Percentiles rank a stretch among this genome's conserved stretches.
These are phyloP conservation scores for Thalia dealbata DNA, from an alignment of 176 grass and related monocot genomes.

Conservation along the genomic window DNA sequence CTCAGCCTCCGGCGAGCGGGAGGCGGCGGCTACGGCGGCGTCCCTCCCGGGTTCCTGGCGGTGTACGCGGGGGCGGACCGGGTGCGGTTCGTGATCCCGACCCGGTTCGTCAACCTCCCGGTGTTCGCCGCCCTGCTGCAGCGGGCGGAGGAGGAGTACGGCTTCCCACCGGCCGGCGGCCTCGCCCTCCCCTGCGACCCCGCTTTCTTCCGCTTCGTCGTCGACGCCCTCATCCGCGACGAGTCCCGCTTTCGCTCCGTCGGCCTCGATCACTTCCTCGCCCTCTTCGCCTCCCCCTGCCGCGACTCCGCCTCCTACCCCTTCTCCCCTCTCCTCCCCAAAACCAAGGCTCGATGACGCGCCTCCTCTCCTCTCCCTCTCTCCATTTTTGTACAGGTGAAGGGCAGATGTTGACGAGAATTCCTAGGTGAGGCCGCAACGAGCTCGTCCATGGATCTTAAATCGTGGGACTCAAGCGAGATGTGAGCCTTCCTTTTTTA, in stretches of 20 bases:
- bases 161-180: conserved; percentile 14
- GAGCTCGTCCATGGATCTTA: conserved; percentile 4
- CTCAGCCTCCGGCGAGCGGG: conserved; percentile 12
- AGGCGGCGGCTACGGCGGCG: not conserved
- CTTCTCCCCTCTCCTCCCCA: conserved; percentile 16
- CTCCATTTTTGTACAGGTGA: not conserved
- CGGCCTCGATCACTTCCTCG: conserved; percentile 10
- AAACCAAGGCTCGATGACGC: conserved; percentile 7
- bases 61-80: conserved; percentile 17
- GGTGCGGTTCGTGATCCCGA: conserved; percentile 18
- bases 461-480: not conserved
- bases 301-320: not conserved
- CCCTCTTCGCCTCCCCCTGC: conserved; percentile 10
- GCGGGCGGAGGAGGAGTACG: conserved; percentile 15
- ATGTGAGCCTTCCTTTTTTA: not conserved
- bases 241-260: not conserved
- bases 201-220: conserved; percentile 15
- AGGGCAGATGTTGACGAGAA: not conserved
- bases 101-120: conserved; percentile 15
- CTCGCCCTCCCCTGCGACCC: conserved; percentile 17
- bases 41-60: not conserved
- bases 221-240: conserved; percentile 14
- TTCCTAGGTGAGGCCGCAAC: not conserved
- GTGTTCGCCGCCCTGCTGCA: conserved; percentile 7
- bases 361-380: not conserved